These are phyloP conservation scores for Ochetophila trinervis DNA, from an alignment of 306 rosid species.

Conservation along the genomic window DNA sequence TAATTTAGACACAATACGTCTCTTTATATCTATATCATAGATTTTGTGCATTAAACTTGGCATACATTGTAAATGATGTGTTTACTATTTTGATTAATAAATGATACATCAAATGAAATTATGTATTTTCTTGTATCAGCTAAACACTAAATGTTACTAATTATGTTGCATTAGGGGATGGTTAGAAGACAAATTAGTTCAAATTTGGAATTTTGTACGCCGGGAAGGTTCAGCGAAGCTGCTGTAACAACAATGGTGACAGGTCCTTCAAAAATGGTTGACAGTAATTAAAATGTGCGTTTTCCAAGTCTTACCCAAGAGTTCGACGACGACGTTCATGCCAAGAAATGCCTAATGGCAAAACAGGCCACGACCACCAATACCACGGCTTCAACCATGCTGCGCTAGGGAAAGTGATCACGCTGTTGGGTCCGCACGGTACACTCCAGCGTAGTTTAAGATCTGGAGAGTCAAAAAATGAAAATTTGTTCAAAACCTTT, in stretches of 20 bases:
- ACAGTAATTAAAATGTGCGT: neutral
- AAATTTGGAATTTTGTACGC: no score
- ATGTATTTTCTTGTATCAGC: no score
- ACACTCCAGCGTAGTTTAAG: conserved; percentile 85
- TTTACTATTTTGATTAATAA: no score
- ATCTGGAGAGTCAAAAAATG: conserved; percentile 30
- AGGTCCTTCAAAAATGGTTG: neutral
- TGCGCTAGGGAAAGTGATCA: conserved; percentile 91
- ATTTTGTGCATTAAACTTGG: neutral
- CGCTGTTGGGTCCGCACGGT: conserved; percentile 98
- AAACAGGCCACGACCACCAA: conserved; percentile 99
- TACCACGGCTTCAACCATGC: conserved; percentile 98
- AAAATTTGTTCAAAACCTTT: neutral
- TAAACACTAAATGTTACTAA: neutral
- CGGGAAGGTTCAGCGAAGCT: no score
- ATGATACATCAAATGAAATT: no score
- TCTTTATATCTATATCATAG: neutral
- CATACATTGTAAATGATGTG: neutral
- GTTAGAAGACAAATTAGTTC: no score
- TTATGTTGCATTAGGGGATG: neutral
- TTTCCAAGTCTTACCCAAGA: conserved; percentile 54
- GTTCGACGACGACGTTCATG: conserved; percentile 68
- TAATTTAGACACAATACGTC: no score
- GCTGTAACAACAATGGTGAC: neutral
- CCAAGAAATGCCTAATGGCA: conserved; percentile 91